These are phyloP conservation scores for Fistulifera pelliculosa DNA, from an alignment of 108 stramenopile genomes.

Conservation along the genomic window DNA sequence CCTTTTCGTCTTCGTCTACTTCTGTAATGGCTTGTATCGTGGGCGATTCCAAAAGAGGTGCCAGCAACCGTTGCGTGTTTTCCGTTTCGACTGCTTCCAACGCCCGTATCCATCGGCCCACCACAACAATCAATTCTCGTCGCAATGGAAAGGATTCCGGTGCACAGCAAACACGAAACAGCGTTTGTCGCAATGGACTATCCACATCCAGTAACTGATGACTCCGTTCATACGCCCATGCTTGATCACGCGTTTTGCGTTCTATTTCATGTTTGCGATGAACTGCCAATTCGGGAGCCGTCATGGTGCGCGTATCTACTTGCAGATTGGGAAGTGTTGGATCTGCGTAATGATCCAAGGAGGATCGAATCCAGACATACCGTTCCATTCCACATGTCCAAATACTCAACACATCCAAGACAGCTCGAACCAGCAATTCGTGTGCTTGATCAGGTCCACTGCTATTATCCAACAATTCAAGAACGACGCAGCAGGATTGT, in stretches of 20 bases:
- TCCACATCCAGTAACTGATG: too few relatives aligned
- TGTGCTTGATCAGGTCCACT: conserved; percentile 8
- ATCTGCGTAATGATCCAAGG: conserved; percentile 16
- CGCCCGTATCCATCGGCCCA: conserved; percentile 31
- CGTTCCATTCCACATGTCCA: conserved; percentile 67
- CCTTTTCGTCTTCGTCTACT: conserved; percentile 37
- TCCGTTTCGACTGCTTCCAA: conserved; percentile 38
- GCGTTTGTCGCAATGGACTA: conserved; percentile 13
- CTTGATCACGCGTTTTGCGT: conserved; percentile 28
- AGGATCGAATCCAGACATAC: conserved; percentile 41
- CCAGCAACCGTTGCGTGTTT: conserved; percentile 13
- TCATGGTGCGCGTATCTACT: conserved; percentile 48
- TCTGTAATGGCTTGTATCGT: conserved; percentile 15
- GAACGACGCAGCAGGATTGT: neutral
- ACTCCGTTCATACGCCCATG: conserved; percentile 36
- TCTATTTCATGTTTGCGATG: conserved; percentile 51
- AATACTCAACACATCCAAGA: conserved; percentile 59
- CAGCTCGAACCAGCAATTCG: conserved; percentile 39
- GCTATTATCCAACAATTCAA: neutral
- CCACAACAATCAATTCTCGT: conserved; percentile 45
- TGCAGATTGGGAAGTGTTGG: conserved; percentile 22
- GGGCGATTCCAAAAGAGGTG: conserved; percentile 29
- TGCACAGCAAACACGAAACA: conserved; percentile 16
- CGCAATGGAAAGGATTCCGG: too few relatives aligned
- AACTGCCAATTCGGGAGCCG: conserved; percentile 54